A percentile compares a stretch with the other conserved stretches of the same genome.
Evolutionary conservation across 768 basidiomycete species (phyloP).

Genomic region (Chalciporus sphaerocephalus): DNA sequence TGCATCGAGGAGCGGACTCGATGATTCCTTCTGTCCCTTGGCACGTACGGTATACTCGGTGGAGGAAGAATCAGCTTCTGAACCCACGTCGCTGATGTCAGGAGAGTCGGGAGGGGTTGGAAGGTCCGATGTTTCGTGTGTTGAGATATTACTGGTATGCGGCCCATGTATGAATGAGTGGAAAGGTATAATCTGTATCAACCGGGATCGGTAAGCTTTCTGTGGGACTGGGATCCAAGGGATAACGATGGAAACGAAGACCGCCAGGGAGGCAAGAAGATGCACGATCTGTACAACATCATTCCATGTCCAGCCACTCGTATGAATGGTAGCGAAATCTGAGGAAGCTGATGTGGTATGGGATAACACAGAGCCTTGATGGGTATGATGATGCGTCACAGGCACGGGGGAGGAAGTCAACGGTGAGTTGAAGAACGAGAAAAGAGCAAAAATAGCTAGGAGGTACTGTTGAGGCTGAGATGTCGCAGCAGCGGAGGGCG

Average conservation of each 20-base stretch:
- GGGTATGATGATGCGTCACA: slow-evolving; percentile 39
- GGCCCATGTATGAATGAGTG: slow-evolving; percentile 8
- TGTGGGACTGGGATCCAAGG: slow-evolving; percentile 38
- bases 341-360: slow-evolving; percentile 26
- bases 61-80: slow-evolving; percentile 29
- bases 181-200: slow-evolving; percentile 29
- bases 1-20: slow-evolving; percentile 22
- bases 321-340: slow-evolving; percentile 16
- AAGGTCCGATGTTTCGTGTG: slow-evolving; percentile 14
- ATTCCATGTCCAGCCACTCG: slow-evolving; percentile 41
- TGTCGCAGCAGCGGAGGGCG: slow-evolving; percentile 11
- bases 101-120: slow-evolving; percentile 30
- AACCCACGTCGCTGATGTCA: slow-evolving; percentile 20
- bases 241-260: slow-evolving; percentile 55
- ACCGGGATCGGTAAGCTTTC: slow-evolving; percentile 18
- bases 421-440: slow-evolving; percentile 82
- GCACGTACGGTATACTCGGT: slow-evolving; percentile 25
- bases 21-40: slow-evolving; percentile 6
- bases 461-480: slow-evolving; percentile 56
- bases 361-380: slow-evolving; percentile 57
- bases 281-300: slow-evolving; percentile 63
- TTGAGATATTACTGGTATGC: background rate
- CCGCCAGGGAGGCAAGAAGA: slow-evolving; percentile 57
- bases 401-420: slow-evolving; percentile 42
- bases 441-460: slow-evolving; percentile 76